Conservation (phyloP, 208 protist genomes). For the Crithidia sp. region DNA sequence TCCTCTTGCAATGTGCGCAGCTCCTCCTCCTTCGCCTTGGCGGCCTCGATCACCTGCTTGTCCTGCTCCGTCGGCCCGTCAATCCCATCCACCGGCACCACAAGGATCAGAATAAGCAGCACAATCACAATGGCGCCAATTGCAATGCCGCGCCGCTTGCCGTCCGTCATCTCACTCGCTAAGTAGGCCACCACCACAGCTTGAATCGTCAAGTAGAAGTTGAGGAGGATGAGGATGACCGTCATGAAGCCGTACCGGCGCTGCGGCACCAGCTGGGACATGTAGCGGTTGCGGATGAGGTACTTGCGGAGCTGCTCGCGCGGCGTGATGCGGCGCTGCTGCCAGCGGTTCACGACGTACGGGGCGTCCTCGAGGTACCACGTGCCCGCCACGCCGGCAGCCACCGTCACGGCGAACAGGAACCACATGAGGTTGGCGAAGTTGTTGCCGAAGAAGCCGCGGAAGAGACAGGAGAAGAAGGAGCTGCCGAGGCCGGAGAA, state of each 20-base stretch:
- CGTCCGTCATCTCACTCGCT: slow-evolving; percentile 31
- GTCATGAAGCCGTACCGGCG: slow-evolving; percentile 44
- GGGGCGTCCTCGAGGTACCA: slow-evolving; percentile 54
- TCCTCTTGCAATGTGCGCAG: slow-evolving; percentile 20
- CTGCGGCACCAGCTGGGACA: slow-evolving; percentile 57
- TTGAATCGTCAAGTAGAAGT: slow-evolving; percentile 66
- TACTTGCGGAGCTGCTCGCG: slow-evolving; percentile 32
- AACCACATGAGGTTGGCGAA: slow-evolving; percentile 48
- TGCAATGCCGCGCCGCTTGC: slow-evolving; percentile 39
- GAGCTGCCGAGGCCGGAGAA: slow-evolving; percentile 57
- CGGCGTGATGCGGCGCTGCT: slow-evolving; percentile 30
- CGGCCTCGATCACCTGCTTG: slow-evolving; percentile 37
- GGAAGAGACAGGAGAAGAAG: slow-evolving; percentile 51
- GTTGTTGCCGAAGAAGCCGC: slow-evolving; percentile 41
- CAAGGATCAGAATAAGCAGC: slow-evolving; percentile 28
- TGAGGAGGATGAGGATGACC: slow-evolving; percentile 43
- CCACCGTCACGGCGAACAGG: slow-evolving; percentile 37
- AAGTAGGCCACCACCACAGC: slow-evolving; percentile 43
- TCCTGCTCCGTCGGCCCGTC: slow-evolving; percentile 45
- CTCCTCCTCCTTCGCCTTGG: slow-evolving; percentile 38
- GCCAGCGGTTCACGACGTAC: slow-evolving; percentile 50
- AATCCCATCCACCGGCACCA: slow-evolving; percentile 38
- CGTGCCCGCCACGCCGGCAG: slow-evolving; percentile 32
- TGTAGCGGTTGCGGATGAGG: slow-evolving; percentile 64
- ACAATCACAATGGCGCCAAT: slow-evolving; percentile 46